Conservation (phyloP, 306 rosid genomes). For the Ormosia emarginata region DNA sequence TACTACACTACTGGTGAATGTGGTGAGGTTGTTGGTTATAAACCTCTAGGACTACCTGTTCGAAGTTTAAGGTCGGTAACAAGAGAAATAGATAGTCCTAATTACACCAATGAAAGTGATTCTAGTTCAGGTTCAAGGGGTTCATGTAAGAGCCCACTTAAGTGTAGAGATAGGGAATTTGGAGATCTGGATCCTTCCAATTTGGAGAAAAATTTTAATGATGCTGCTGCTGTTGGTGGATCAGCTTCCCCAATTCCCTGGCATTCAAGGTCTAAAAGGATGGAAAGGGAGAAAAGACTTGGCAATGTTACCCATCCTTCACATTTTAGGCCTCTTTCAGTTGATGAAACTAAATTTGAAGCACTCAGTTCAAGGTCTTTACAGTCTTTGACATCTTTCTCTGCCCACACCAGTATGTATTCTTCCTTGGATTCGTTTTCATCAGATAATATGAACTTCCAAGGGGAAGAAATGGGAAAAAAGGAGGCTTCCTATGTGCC, state of each 20-base stretch:
- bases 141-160: constrained; percentile 34
- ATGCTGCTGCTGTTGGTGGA: constrained; percentile 36
- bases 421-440: constrained; percentile 43
- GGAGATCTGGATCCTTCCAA: constrained; percentile 48
- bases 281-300: constrained; percentile 35
- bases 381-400: constrained; percentile 42
- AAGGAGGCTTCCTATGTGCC: neutral
- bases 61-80: constrained; percentile 62
- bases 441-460: constrained; percentile 15
- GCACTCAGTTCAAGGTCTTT: constrained; percentile 40
- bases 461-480: constrained; percentile 9
- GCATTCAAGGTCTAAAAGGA: constrained; percentile 48
- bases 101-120: constrained; percentile 43
- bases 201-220: constrained; percentile 47
- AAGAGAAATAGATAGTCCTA: constrained; percentile 33
- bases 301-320: constrained; percentile 25
- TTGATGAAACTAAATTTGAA: constrained; percentile 72
- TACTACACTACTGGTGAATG: constrained; percentile 35
- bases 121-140: constrained; percentile 58
- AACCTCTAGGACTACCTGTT: constrained; percentile 77
- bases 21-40: constrained; percentile 41
- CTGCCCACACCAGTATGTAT: constrained; percentile 48
- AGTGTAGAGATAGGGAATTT: constrained; percentile 39
- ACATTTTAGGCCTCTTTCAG: constrained; percentile 64
- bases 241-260: constrained; percentile 50